These are phyloP conservation scores for Cladosporium colombiae DNA, from an alignment of 2,329 filamentous ascomycete species.

Conservation along the genomic window DNA sequence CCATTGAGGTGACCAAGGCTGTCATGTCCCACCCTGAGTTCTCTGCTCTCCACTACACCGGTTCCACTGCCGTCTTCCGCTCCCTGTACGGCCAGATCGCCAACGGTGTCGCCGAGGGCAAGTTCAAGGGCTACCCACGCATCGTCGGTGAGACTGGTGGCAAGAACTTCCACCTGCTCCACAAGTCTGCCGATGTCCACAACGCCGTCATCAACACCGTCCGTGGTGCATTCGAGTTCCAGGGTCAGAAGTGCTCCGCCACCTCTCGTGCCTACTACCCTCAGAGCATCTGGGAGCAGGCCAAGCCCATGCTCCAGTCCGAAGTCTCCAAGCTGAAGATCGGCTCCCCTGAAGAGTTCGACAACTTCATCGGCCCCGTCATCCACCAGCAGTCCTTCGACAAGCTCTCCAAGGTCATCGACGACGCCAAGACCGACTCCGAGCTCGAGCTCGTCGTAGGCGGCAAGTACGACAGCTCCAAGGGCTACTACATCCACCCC, in stretches of 20 bases:
- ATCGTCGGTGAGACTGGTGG: constrained; percentile 87
- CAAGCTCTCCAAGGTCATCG: constrained; percentile 73
- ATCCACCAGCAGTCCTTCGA: constrained; percentile 80
- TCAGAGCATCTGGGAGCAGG: constrained; percentile 69
- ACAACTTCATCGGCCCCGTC: constrained; percentile 81
- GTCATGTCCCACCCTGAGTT: constrained; percentile 77
- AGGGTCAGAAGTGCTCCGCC: constrained; percentile 87
- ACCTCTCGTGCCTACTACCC: constrained; percentile 78
- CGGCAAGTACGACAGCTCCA: constrained; percentile 72
- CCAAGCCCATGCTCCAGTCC: constrained; percentile 63
- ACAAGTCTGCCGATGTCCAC: constrained; percentile 71
- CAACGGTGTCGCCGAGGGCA: constrained; percentile 73
- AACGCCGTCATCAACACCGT: constrained; percentile 80
- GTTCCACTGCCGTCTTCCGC: constrained; percentile 86
- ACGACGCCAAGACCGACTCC: constrained; percentile 70
- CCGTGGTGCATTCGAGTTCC: constrained; percentile 83
- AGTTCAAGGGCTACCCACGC: constrained; percentile 79
- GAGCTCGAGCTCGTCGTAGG: constrained; percentile 72
- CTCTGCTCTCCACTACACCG: constrained; percentile 86
- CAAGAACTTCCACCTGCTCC: constrained; percentile 88
- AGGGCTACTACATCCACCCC: constrained; percentile 80
- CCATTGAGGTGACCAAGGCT: constrained; percentile 74
- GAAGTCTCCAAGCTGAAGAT: constrained; percentile 69
- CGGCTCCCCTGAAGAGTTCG: constrained; percentile 67
- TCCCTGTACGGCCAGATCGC: constrained; percentile 84